Evolutionary conservation across 345 rosid species (phyloP), one percentile per base, ranked within the genome.

Genomic region (Citropsis articulata): DNA sequence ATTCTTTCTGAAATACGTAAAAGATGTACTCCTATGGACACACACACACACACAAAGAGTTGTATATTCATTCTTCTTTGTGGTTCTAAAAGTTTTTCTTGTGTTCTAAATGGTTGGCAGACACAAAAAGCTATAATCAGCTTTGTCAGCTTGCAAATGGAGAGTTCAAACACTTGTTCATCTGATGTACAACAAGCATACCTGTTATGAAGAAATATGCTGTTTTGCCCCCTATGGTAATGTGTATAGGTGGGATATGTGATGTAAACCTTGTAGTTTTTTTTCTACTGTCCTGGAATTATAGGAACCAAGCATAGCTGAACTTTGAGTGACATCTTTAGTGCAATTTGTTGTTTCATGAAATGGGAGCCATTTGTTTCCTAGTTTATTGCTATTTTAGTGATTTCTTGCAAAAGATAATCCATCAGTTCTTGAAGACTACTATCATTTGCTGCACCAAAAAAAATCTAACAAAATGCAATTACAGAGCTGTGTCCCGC

Each of bases 131-230:
- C 84, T 91, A 83, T 83, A 90, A 93, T 73, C 89, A 91, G 87
- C 92, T 94, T 28, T 93, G 98, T 75, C 90, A 90, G 85, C 97
- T 94, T 64, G 93, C 95, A 64, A 93, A 90, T 71, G 98, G 93
- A 9, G 97, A 91, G 60, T 94, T 85, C 81, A 90, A 89, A 78
- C 85, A 88, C 67, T 75, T 91, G 69, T 94, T 93, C 87, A 86
- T 94, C 57, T 93, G 81, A 88, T 64, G n/a, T 59, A 53, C 35
- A 40, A 22, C 19, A 50, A n/a, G 56, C 25, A 9, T 73, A 6
- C 38, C 21, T 53, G 30, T 9, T 31, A 40, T 63, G 65, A 75
- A 68, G 64, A 55, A 65, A 67, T 36, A 25, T 59, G 75, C 31
- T 67, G 42, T 35, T 71, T 30, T 35, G 24, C 35, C n/a, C 65